phyloP scores from a whole-genome alignment of 1,139 yeast genomes.

The Candida glucosophila region DNA sequence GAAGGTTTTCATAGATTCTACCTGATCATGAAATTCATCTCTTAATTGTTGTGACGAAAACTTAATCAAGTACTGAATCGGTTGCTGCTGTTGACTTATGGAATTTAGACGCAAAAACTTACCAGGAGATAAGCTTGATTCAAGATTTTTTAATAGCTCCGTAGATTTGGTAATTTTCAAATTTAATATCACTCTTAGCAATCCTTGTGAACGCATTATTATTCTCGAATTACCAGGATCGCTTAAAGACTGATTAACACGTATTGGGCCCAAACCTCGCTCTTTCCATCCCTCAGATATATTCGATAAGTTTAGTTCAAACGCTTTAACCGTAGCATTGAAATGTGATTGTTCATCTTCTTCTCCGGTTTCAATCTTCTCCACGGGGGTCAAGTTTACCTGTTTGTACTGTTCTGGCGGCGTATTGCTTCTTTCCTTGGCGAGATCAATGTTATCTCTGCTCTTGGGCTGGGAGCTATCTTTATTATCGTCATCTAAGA shows the following conservation, averaged over 20 bases:
- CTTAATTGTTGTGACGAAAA: conserved; percentile 59
- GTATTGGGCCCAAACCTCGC: conserved; percentile 83
- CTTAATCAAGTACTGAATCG: conserved; percentile 77
- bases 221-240: conserved; percentile 38
- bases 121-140: conserved; percentile 70
- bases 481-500: conserved; percentile 34
- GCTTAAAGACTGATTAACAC: conserved; percentile 52
- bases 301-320: conserved; percentile 59
- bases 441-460: conserved; percentile 1
- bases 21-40: conserved; percentile 45
- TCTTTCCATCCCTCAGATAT: conserved; percentile 87
- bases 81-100: conserved; percentile 44
- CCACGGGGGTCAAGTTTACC: conserved; percentile 45
- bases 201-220: conserved; percentile 88
- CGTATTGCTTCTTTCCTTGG: conserved; percentile 5
- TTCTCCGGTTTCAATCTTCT: conserved; percentile 72
- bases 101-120: conserved; percentile 67
- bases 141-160: conserved; percentile 68
- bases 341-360: conserved; percentile 71
- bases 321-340: conserved; percentile 69
- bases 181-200: conserved; percentile 75
- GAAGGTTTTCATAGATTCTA: conserved; percentile 32
- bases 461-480: conserved; percentile 7
- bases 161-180: conserved; percentile 51
- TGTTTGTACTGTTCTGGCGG: conserved; percentile 35